Percentiles rank a stretch among this genome's conserved stretches.
Evolutionary conservation across 2,329 filamentous ascomycete species (phyloP).

Genomic region (Diaporthe eres): DNA sequence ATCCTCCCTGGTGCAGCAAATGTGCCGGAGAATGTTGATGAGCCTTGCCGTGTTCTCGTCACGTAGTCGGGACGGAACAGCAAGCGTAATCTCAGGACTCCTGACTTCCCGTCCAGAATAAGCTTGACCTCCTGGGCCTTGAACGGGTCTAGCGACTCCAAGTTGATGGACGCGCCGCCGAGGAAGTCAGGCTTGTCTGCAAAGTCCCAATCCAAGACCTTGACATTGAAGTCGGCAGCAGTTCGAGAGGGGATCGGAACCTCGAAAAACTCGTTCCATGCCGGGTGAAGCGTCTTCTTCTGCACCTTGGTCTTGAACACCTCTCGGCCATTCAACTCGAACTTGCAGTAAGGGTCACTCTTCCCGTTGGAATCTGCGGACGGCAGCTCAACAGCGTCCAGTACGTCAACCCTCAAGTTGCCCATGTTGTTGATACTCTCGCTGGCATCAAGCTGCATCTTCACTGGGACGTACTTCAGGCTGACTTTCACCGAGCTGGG

Average conservation of each 20-base stretch:
- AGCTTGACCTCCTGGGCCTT: slow-evolving; percentile 81
- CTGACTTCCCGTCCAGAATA: slow-evolving; percentile 89
- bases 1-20: slow-evolving; percentile 91
- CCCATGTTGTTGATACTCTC: slow-evolving; percentile 99
- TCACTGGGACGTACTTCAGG: slow-evolving; percentile 93
- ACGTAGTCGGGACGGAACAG: slow-evolving; percentile 96
- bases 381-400: slow-evolving; percentile 90
- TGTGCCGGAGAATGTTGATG: slow-evolving; percentile 92
- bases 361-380: slow-evolving; percentile 96
- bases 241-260: slow-evolving; percentile 86
- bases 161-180: slow-evolving; percentile 81
- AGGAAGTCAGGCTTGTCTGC: slow-evolving; percentile 93
- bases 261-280: slow-evolving; percentile 98
- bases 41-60: slow-evolving; percentile 86
- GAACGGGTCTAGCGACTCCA: slow-evolving; percentile 89
- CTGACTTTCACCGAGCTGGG: slow-evolving; percentile 88
- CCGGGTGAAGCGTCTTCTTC: slow-evolving; percentile 96
- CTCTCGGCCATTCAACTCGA: slow-evolving; percentile 88
- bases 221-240: slow-evolving; percentile 84
- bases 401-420: slow-evolving; percentile 90
- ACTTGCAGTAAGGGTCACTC: slow-evolving; percentile 97
- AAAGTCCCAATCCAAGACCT: slow-evolving; percentile 97
- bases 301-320: slow-evolving; percentile 95
- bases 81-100: slow-evolving; percentile 84
- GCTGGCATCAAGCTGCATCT: slow-evolving; percentile 93